These are phyloP conservation scores for Medicago arabica DNA, from an alignment of 306 rosid species.

Conservation along the genomic window DNA sequence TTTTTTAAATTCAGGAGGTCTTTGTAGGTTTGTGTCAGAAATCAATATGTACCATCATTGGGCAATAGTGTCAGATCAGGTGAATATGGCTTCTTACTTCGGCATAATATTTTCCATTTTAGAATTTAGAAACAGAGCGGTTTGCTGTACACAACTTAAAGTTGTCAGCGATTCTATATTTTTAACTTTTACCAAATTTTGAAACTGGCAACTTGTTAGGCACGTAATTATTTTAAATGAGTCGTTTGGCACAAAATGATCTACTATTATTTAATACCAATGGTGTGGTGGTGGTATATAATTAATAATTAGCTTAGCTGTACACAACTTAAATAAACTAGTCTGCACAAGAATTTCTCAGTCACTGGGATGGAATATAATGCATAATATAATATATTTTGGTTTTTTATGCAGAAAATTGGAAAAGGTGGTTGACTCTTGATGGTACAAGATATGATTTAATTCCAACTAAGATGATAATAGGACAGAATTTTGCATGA, in stretches of 20 bases:
- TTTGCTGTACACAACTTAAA: too few species aligned
- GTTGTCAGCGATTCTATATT: neutral
- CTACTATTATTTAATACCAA: constrained; percentile 4
- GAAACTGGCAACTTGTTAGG: constrained; percentile 1
- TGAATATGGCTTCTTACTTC: neutral
- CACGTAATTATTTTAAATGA: neutral
- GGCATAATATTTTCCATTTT: neutral
- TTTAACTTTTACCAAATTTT: neutral
- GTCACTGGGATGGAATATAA: neutral
- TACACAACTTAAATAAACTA: constrained; percentile 11
- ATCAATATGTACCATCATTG: neutral
- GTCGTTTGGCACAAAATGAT: neutral
- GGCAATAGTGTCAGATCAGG: neutral
- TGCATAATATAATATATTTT: neutral
- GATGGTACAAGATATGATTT: constrained; percentile 8
- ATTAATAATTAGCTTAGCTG: neutral
- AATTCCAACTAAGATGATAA: neutral
- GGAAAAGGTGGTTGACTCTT: neutral
- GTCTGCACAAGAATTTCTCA: neutral
- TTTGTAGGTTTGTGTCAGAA: constrained; percentile 7
- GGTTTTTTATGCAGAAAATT: constrained; percentile 18
- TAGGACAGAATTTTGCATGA: constrained; percentile 3
- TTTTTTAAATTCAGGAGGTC: neutral
- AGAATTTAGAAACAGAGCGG: neutral
- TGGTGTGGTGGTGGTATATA: neutral